Percentiles rank a stretch among this genome's conserved stretches.
These are phyloP conservation scores for Setaria italica DNA, from an alignment of 202 grass and related monocot genomes.

Conservation along the genomic window DNA sequence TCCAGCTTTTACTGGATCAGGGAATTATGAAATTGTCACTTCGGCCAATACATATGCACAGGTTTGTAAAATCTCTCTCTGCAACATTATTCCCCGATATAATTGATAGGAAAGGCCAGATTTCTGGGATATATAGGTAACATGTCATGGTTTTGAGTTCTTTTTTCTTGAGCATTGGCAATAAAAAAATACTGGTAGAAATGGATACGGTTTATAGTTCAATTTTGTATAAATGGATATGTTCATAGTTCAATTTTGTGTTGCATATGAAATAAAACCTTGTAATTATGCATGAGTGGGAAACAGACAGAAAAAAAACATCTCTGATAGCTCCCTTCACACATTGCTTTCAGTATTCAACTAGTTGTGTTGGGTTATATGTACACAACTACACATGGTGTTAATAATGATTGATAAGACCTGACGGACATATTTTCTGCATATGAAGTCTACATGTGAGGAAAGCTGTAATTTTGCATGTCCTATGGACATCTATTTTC, in stretches of 20 bases:
- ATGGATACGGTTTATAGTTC: background rate
- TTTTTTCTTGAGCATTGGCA: background rate
- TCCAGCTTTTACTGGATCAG: conserved; percentile 86
- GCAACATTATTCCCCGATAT: background rate
- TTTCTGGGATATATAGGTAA: conserved; percentile 21
- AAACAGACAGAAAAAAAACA: background rate
- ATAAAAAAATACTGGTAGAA: background rate
- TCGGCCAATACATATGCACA: conserved; percentile 90
- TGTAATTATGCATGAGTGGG: background rate
- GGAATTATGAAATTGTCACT: conserved; percentile 83
- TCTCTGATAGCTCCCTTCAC: background rate
- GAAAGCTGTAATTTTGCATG: background rate
- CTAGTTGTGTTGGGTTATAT: background rate
- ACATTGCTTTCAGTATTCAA: background rate
- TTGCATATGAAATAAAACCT: background rate
- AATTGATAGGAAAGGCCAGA: background rate
- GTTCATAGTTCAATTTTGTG: background rate
- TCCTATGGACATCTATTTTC: background rate
- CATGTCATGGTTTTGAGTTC: background rate
- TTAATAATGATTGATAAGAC: background rate
- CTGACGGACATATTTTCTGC: background rate
- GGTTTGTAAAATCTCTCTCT: conserved; percentile 53
- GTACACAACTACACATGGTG: background rate
- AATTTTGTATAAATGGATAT: background rate
- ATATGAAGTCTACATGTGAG: background rate